phyloP scores from a whole-genome alignment of 768 basidiomycete species.

The Termitomyces bulborhizus region DNA sequence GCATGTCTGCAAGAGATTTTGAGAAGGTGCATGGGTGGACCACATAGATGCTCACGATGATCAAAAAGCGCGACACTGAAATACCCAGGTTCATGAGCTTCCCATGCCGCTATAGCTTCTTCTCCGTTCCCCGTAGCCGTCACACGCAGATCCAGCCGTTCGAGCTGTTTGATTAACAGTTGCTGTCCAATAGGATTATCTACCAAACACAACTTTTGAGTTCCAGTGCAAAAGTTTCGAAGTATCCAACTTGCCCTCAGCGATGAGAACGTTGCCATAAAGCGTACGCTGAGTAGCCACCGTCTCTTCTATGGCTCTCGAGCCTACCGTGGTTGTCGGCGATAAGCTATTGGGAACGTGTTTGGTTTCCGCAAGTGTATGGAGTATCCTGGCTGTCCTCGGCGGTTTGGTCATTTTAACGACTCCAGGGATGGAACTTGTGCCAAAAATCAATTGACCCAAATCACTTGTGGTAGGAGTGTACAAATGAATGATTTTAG shows the following conservation, averaged over 20 bases:
- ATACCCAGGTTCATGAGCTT: conserved; percentile 58
- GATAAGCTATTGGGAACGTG: conserved; percentile 42
- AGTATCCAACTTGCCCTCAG: conserved; percentile 45
- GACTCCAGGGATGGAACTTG: conserved; percentile 46
- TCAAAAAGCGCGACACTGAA: conserved; percentile 71
- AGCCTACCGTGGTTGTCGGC: conserved; percentile 27
- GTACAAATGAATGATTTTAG: conserved; percentile 66
- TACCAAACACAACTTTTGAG: conserved; percentile 17
- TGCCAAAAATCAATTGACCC: conserved; percentile 44
- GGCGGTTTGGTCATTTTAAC: conserved; percentile 71
- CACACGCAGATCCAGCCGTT: conserved; percentile 55
- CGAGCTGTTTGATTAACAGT: conserved; percentile 60
- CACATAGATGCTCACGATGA: conserved; percentile 44
- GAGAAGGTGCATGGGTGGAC: neutral
- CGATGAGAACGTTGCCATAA: conserved; percentile 63
- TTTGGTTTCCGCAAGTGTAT: conserved; percentile 55
- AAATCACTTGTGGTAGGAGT: conserved; percentile 61
- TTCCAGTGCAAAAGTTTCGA: neutral
- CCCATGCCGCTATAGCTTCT: conserved; percentile 67
- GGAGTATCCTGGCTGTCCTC: conserved; percentile 51
- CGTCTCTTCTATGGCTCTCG: conserved; percentile 40
- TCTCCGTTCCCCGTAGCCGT: conserved; percentile 60
- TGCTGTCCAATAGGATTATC: conserved; percentile 71
- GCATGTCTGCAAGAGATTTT: conserved; percentile 54
- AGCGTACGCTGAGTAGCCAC: conserved; percentile 46